These are phyloP conservation scores for Angomonas desouzai DNA, from an alignment of 208 protist genomes.

Conservation along the genomic window DNA sequence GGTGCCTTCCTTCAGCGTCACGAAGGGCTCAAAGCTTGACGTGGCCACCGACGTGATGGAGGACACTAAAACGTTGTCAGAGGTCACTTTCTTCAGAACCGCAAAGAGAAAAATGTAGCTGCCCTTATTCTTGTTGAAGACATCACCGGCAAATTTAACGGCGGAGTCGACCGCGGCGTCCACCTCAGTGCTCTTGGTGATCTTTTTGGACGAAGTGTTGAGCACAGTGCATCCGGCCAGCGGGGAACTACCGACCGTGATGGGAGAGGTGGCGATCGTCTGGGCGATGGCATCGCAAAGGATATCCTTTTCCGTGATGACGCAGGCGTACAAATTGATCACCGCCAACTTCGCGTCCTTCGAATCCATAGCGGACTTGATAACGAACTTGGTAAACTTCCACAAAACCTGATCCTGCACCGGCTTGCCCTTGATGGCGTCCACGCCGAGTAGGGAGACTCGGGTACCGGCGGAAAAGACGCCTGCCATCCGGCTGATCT, in stretches of 20 bases:
- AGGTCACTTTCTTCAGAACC: slow-evolving; percentile 42
- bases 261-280: slow-evolving; percentile 10
- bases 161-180: slow-evolving; percentile 20
- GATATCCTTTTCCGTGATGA: slow-evolving; percentile 35
- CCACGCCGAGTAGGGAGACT: slow-evolving; percentile 38
- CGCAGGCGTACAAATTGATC: slow-evolving; percentile 41
- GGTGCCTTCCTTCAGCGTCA: slow-evolving; percentile 26
- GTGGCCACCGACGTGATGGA: slow-evolving; percentile 41
- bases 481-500: slow-evolving; percentile 32
- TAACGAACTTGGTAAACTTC: slow-evolving; percentile 30
- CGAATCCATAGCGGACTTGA: slow-evolving; percentile 20
- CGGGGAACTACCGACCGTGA: slow-evolving; percentile 49
- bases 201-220: slow-evolving; percentile 20
- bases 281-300: slow-evolving; percentile 33
- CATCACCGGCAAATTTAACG: slow-evolving; percentile 24
- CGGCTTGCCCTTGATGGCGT: slow-evolving; percentile 23
- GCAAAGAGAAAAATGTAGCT: slow-evolving; percentile 40
- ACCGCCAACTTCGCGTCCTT: slow-evolving; percentile 15
- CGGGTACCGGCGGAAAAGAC: slow-evolving; percentile 39
- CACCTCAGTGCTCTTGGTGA: slow-evolving; percentile 23
- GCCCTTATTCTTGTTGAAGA: slow-evolving; percentile 20
- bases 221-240: slow-evolving; percentile 40
- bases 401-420: slow-evolving; percentile 36
- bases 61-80: slow-evolving; percentile 39
- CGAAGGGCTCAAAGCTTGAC: slow-evolving; percentile 32